Evolutionary conservation across 176 grass and related monocot species (phyloP).

Genomic region (Oryza longistaminata): DNA sequence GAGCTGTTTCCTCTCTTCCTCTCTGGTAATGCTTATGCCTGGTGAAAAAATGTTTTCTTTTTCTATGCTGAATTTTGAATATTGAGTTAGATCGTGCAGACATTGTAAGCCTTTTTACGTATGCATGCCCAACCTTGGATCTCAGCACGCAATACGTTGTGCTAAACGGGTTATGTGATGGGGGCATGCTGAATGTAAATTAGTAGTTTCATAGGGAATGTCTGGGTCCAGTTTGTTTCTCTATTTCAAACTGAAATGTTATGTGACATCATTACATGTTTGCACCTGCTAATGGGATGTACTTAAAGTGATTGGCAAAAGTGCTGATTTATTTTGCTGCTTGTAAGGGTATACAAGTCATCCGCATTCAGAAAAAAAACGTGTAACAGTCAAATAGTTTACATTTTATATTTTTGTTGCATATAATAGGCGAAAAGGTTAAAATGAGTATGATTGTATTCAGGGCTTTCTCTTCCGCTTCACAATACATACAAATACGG

Average conservation of each 20-base stretch:
- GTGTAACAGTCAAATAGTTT: no score
- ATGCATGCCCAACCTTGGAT: not conserved
- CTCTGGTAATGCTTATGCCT: not conserved
- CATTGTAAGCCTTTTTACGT: not conserved
- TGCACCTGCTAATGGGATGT: no score
- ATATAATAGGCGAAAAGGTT: no score
- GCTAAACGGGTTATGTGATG: not conserved
- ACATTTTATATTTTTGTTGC: no score
- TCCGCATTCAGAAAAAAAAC: no score
- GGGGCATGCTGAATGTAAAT: not conserved
- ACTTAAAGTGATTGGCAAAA: no score
- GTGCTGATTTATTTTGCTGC: no score
- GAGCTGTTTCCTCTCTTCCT: not conserved
- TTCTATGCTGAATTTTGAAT: not conserved
- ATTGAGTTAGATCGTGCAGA: not conserved
- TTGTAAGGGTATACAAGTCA: no score
- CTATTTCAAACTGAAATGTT: not conserved
- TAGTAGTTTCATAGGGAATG: not conserved
- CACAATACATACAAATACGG: no score
- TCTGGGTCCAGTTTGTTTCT: not conserved
- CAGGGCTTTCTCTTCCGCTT: no score
- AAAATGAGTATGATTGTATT: no score
- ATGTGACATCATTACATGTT: not conserved
- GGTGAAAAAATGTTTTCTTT: not conserved
- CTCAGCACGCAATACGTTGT: not conserved